A percentile compares a stretch with the other conserved stretches of the same genome.
Conservation (phyloP, 2,329 filamentous ascomycete genomes). For the Mycosphaerelloides madeirae region DNA sequence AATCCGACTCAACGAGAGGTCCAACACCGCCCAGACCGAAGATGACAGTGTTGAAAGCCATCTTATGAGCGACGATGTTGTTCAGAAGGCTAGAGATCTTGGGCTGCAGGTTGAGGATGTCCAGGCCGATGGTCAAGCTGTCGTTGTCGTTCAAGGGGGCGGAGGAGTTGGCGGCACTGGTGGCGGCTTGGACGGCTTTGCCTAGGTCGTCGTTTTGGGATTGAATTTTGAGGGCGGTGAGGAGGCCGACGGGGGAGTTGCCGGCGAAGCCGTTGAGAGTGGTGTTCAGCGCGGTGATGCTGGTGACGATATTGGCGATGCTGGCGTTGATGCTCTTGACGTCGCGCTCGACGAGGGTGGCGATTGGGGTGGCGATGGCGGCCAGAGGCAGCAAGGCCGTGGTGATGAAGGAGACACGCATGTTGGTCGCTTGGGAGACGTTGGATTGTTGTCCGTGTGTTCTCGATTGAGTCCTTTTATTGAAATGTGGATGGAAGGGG, state of each 20-base stretch:
- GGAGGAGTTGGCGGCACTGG: constrained; percentile 1
- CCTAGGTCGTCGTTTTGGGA: constrained; percentile 4
- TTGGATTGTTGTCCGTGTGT: no score
- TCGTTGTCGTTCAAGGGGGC: constrained; percentile 5
- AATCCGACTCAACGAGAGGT: constrained; percentile 6
- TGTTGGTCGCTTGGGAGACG: no score
- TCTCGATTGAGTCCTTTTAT: no score
- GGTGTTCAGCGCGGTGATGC: constrained; percentile 10
- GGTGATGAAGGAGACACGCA: no score
- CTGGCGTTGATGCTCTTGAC: constrained; percentile 5
- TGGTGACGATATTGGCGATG: constrained; percentile 9
- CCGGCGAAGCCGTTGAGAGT: constrained; percentile 8
- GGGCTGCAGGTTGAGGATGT: constrained; percentile 6
- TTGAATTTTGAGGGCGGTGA: constrained; percentile 7
- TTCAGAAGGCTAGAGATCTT: constrained; percentile 6
- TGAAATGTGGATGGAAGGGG: no score
- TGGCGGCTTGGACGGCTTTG: constrained; percentile 7
- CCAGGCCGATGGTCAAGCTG: background rate
- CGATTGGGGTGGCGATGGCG: constrained; percentile 3
- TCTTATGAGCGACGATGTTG: constrained; percentile 6
- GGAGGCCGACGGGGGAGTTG: constrained; percentile 4
- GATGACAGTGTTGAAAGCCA: constrained; percentile 4
- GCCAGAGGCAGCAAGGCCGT: constrained; percentile 2
- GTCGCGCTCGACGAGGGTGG: constrained; percentile 7
- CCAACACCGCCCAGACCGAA: constrained; percentile 2